A percentile compares a stretch with the other conserved stretches of the same genome.
phyloP scores from a whole-genome alignment of 2,329 filamentous ascomycete species.

The Uncinocarpus reesii region DNA sequence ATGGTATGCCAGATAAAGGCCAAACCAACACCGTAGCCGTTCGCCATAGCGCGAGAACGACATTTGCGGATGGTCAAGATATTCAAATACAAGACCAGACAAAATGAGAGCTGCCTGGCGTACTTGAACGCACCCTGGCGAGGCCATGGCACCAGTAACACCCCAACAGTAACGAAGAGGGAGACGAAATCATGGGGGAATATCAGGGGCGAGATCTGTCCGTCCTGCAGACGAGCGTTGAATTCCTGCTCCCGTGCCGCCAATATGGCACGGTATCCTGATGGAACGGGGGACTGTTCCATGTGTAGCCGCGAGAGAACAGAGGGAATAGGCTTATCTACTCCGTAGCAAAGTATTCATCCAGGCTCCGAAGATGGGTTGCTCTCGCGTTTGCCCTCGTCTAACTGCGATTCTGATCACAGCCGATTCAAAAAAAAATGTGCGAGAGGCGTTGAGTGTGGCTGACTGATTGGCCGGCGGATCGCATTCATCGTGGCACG shows the following conservation, averaged over 20 bases:
- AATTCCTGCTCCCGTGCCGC: slow-evolving; percentile 20
- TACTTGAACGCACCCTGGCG: slow-evolving; percentile 24
- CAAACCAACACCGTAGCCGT: slow-evolving; percentile 47
- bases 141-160: slow-evolving; percentile 43
- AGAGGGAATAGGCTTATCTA: not conserved
- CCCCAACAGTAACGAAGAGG: slow-evolving; percentile 34
- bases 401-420: no score
- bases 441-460: not conserved
- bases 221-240: slow-evolving; percentile 22
- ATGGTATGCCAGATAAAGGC: slow-evolving; percentile 45
- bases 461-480: not conserved
- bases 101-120: slow-evolving; percentile 39
- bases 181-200: slow-evolving; percentile 29
- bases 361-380: no score
- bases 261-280: slow-evolving; percentile 23
- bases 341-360: no score
- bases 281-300: not conserved
- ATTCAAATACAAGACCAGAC: slow-evolving; percentile 35
- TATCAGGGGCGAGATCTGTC: slow-evolving; percentile 27
- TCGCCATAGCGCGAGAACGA: slow-evolving; percentile 41
- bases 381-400: no score
- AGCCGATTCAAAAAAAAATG: not conserved
- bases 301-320: not conserved
- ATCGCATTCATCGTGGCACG: no score
- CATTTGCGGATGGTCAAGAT: slow-evolving; percentile 30